Base-by-base conservation (phyloP, 768 basidiomycete species). In the Amylocystis lapponica region DNA sequence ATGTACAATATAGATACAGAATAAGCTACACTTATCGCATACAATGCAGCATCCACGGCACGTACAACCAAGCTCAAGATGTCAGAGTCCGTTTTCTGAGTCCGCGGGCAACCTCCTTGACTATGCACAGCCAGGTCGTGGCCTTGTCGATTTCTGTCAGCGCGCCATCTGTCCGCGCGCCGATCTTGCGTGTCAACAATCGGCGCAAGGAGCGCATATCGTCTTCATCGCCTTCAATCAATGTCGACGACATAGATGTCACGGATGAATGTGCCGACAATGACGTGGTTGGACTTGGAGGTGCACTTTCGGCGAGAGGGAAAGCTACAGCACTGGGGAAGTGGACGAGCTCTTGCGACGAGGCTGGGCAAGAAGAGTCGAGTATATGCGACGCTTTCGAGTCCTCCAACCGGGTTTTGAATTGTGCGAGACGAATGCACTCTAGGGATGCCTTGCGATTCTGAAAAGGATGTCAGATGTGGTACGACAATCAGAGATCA, bases 161-260 rank as follows among this genome's bases (percentile, higher is more conserved):
- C 2, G 79, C 77, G 5, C 75, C 76, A 13, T 67, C 66, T 40
- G 75, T 50, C 35, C 74, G 64, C 45, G 76, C 72, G 29, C 81
- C 76, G 41, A 87, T 74, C 63, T 85, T 86, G 35, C 80, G 74
- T 30, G 78, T 60, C 17, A 86, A 53, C n/a, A 88, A 59, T 14
- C 81, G 70, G 12, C 82, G 80, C 27, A 85, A 66, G 21, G 71
- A 68, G 27, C 75, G 72, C 10, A 69, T 72, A 47, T 86, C 86
- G 36, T 85, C 83, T 32, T 82, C 77, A 43, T 83, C 83, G 48
- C 79, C 79, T 36, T 75, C 75, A 1, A 71, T 71, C 3, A 75
- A 50, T 0, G 76, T 76, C 4, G 67, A 68, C 5, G 74, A 65
- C 23, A 78, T 56, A 3, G 81, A 78, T n/a, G 67, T 45, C 27